Base-by-base conservation (phyloP, 1,284 basidiomycete species). In the Violaceomyces palustris region DNA sequence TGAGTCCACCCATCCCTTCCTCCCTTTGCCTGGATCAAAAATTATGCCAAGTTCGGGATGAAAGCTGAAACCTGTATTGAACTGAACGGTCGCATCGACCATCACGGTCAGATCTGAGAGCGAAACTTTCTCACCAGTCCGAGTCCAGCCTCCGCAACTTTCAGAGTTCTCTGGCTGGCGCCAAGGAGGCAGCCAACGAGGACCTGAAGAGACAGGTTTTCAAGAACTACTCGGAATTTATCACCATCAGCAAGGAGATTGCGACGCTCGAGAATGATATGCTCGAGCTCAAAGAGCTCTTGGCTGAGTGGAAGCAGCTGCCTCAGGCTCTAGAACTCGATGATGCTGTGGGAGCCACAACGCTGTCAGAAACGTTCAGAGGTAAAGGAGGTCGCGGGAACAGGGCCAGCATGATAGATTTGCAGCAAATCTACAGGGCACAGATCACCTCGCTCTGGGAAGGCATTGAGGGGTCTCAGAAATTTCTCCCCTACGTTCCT, bases 211-310 rank as follows among this genome's bases (percentile, higher is more conserved):
- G 52, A 6, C 65, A 67, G 35, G 64, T 72, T 6, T 64, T 66
- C 44, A 70, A 67, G 21, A 76, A 77, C 75, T 98, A 97, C 69
- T 85, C 88, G 29, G 90, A 97, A 69, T 97, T 98, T 69, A 89
- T 99, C 35, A 80, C 86, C 34, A 89, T 98, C 34, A 94, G 91
- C 7, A 98, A 97, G 69, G 94, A 98, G 75, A 93, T 98, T 35
- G 86, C 88, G 6, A 86, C 87, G 0, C 80, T 99, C 10, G 93
- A 98, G 77, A 96, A 93, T 71, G 92, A 97, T 73, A 89, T 97
- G 87, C 81, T 97, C 27, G 92, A 97, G 70, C 82, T 98, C 72
- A 97, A 96, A 72, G 88, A 93, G 49, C 81, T 87, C 3, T 78
- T 98, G 1, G 84, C 85, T 12, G 94, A 98, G 69, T 98, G 92